These are phyloP conservation scores for Flaveria robusta DNA, from an alignment of 129 eudicot genomes.

Conservation along the genomic window DNA sequence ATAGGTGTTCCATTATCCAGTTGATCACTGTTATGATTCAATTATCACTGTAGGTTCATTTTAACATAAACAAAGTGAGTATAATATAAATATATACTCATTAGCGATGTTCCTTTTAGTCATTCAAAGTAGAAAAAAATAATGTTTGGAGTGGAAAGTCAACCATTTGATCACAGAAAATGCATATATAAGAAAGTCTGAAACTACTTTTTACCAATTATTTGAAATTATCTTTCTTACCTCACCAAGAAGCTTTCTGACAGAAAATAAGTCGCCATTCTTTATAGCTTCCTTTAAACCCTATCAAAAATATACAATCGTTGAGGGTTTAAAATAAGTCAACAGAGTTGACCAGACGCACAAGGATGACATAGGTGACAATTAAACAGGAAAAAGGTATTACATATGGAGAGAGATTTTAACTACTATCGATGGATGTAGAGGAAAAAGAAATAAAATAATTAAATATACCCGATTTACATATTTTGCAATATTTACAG, in stretches of 20 bases:
- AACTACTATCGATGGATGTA: neutral
- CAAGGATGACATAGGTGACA: neutral
- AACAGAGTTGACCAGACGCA: neutral
- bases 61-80: neutral
- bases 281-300: constrained; percentile 96
- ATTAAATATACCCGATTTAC: neutral
- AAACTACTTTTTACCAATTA: constrained; percentile 22
- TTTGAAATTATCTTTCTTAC: constrained; percentile 41
- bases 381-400: neutral
- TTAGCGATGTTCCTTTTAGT: neutral
- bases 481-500: constrained; percentile 9
- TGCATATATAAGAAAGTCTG: neutral
- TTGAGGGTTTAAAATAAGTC: neutral
- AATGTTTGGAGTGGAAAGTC: neutral
- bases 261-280: constrained; percentile 76
- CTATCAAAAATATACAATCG: constrained; percentile 36
- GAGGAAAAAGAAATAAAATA: no score
- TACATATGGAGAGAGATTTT: constrained; percentile 6
- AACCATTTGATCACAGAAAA: constrained; percentile 22
- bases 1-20: neutral
- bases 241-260: constrained; percentile 79
- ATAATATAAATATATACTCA: neutral
- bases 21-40: constrained; percentile 9
- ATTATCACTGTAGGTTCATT: neutral
- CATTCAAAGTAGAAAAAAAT: constrained; percentile 2